These are phyloP conservation scores for Aureobasidium mangrovei DNA, from an alignment of 2,329 filamentous ascomycete genomes.

Conservation along the genomic window DNA sequence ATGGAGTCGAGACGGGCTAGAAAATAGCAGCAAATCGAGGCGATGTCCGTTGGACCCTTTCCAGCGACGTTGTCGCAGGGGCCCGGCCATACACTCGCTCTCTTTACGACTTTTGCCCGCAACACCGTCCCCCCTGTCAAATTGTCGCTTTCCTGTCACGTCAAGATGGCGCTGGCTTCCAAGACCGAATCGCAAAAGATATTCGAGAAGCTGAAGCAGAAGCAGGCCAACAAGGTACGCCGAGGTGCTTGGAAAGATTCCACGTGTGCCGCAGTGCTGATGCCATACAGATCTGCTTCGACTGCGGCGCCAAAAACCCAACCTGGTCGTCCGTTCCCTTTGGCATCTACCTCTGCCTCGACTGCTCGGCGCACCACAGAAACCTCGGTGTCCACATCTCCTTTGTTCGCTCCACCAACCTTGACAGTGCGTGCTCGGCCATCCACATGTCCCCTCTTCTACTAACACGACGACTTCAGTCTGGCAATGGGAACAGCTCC, in stretches of 20 bases:
- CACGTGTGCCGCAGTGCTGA: constrained; percentile 7
- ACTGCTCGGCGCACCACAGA: constrained; percentile 93
- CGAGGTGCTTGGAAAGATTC: neutral
- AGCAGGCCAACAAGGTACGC: constrained; percentile 83
- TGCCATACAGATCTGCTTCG: constrained; percentile 75
- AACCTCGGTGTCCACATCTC: constrained; percentile 98
- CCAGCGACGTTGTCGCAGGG: neutral
- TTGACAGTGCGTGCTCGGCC: constrained; percentile 68
- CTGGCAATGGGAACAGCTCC: constrained; percentile 98
- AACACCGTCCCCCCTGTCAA: neutral
- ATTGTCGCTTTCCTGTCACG: neutral
- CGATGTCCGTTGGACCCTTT: neutral
- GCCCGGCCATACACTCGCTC: neutral
- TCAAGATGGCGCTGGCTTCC: constrained; percentile 56
- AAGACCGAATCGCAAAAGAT: constrained; percentile 95
- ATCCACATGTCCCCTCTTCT: neutral
- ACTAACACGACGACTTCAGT: constrained; percentile 30
- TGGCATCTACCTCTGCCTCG: constrained; percentile 94
- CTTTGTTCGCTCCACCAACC: constrained; percentile 95
- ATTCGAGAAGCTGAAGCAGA: constrained; percentile 93
- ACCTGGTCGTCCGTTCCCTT: constrained; percentile 98
- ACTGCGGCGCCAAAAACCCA: constrained; percentile 94
- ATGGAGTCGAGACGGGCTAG: too few species aligned
- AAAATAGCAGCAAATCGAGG: neutral
- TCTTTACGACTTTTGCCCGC: neutral